Conservation (phyloP, 1,139 yeast genomes). For the Protomyces arabidopsidicola region DNA sequence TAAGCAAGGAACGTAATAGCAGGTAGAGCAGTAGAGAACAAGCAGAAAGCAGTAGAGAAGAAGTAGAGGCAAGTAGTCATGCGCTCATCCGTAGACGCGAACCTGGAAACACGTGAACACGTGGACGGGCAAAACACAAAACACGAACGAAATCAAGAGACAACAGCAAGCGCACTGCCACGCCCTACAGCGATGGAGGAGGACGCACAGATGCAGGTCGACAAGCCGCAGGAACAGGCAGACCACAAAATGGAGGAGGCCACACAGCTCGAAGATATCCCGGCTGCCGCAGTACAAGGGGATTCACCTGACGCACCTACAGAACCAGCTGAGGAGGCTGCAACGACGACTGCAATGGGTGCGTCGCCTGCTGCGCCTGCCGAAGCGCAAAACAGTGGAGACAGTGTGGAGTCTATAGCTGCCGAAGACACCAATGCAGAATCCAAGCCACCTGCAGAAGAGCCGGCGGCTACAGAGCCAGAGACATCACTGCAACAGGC, state of each 20-base stretch:
- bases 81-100: no score
- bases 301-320: background rate
- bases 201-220: background rate
- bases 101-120: no score
- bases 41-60: no score
- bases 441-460: background rate
- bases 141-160: background rate
- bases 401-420: background rate
- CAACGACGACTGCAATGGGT: background rate
- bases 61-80: no score
- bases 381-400: background rate
- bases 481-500: background rate
- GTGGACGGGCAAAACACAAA: background rate
- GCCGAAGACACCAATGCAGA: background rate
- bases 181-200: background rate
- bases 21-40: no score
- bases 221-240: background rate
- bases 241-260: background rate
- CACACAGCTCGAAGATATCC: background rate
- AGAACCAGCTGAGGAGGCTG: background rate
- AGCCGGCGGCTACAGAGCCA: background rate
- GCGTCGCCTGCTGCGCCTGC: background rate
- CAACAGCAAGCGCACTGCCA: background rate
- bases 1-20: no score
- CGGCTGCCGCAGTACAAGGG: background rate